Conservation (phyloP, 2,329 filamentous ascomycete species). For the Furcasterigmium sp. region DNA sequence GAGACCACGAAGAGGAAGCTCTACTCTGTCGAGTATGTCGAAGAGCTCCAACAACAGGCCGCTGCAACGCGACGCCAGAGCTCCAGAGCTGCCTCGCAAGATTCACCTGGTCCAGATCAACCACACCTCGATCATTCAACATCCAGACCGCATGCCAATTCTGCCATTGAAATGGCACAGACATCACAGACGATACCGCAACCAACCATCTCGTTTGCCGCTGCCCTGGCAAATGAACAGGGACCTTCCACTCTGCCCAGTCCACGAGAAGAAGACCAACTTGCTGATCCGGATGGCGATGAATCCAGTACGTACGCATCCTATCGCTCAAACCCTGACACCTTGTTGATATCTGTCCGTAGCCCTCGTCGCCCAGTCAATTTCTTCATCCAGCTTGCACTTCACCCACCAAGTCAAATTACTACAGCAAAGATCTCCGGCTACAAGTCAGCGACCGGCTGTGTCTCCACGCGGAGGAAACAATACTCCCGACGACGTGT, state of each 20-base stretch:
- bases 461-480: not conserved
- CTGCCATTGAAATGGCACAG: no score
- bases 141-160: no score
- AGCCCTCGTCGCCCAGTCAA: not conserved
- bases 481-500: not conserved
- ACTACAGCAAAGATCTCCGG: not conserved
- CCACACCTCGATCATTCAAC: no score
- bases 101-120: not conserved
- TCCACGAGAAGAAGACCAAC: no score
- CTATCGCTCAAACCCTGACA: not conserved
- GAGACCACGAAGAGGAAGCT: conserved; percentile 8
- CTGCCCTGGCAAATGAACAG: no score
- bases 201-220: no score
- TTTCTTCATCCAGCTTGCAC: not conserved
- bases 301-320: no score
- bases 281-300: no score
- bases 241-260: no score
- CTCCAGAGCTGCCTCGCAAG: not conserved
- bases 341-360: not conserved
- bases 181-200: no score
- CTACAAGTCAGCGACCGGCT: no score
- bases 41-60: not conserved
- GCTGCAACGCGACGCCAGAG: not conserved
- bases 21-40: conserved; percentile 9
- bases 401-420: not conserved